Base-by-base conservation (phyloP, 805 yeast genomes). In the Metschnikowia baotianmanensis region DNA sequence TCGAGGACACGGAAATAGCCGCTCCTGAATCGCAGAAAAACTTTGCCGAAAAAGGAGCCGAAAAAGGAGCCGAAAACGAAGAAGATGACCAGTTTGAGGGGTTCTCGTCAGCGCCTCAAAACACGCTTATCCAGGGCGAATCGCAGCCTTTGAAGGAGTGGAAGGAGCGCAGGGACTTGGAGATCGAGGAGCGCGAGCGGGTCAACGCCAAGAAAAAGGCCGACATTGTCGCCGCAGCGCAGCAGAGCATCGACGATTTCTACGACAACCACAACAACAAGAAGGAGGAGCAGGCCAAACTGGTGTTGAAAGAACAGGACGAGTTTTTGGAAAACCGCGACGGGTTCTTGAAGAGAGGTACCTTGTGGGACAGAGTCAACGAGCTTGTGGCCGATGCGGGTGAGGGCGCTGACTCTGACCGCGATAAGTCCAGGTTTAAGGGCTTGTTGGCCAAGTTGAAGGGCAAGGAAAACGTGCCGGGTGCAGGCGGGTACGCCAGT, bases 221-320 rank as follows among this genome's bases (percentile, higher is more conserved):
- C 22, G 87, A 81, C 45, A 74, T 88, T 43, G 76, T 83, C 41
- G 76, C 78, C 37, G 82, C 83, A 47, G 98, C 98, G 8, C 78
- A 79, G 56, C 80, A 81, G 59, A 82, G 88, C 39, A 79, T 89
- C 56, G 96, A 91, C 61, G 96, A 86, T 49, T 91, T 91, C 63
- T 91, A 91, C 63, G 96, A 87, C 54, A 83, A 82, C 58, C 91
- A 91, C 72, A 89, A 87, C 67, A 71, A 74, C 58, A 90, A 90
- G 69, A 84, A 81, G 63, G 91, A 87, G 38, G 76, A 76, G 50
- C 77, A 80, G 37, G 67, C 82, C 41, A 81, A 77, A 45, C 74
- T 76, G 43, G 82, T 86, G 10, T 71, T 73, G 58, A 69, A 71
- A 37, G 93, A 84, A 52, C 86, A 87, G 52, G 80, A 77, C 50